Evolutionary conservation across 176 grass and related monocot genomes (phyloP).

Genomic region (Zea luxurians): DNA sequence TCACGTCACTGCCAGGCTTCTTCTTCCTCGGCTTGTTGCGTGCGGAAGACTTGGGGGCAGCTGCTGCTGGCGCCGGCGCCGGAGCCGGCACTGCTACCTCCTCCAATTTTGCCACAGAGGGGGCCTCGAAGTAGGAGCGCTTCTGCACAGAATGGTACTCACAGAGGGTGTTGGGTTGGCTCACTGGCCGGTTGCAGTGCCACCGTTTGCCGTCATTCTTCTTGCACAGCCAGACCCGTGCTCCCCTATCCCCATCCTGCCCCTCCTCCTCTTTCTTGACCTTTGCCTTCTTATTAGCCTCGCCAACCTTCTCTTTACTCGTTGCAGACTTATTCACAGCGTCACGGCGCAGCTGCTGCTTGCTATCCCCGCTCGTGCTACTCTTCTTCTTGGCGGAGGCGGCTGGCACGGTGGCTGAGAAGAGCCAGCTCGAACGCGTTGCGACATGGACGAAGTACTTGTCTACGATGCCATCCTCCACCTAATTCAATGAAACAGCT

Average conservation of each 20-base stretch:
- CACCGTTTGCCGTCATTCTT: constrained; percentile 53
- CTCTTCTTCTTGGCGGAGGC: neutral
- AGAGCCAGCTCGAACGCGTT: constrained; percentile 32
- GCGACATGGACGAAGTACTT: constrained; percentile 25
- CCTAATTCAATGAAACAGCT: constrained; percentile 21
- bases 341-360: neutral
- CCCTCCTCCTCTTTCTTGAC: constrained; percentile 27
- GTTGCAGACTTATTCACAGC: neutral
- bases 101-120: no score
- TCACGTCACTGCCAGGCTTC: neutral
- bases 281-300: constrained; percentile 12
- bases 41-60: neutral
- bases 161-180: constrained; percentile 39
- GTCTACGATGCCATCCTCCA: constrained; percentile 30
- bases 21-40: constrained; percentile 41
- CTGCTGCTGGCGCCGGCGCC: neutral
- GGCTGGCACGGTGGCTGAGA: neutral
- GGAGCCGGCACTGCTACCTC: neutral
- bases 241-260: no score
- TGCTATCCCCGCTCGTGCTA: neutral
- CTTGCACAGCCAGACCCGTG: constrained; percentile 25
- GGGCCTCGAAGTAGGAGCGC: neutral
- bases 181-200: constrained; percentile 37
- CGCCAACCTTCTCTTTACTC: neutral
- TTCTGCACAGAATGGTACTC: constrained; percentile 39